A percentile compares a stretch with the other conserved stretches of the same genome.
These are phyloP conservation scores for Mycena sanguinolenta DNA, from an alignment of 768 basidiomycete species.

Conservation along the genomic window DNA sequence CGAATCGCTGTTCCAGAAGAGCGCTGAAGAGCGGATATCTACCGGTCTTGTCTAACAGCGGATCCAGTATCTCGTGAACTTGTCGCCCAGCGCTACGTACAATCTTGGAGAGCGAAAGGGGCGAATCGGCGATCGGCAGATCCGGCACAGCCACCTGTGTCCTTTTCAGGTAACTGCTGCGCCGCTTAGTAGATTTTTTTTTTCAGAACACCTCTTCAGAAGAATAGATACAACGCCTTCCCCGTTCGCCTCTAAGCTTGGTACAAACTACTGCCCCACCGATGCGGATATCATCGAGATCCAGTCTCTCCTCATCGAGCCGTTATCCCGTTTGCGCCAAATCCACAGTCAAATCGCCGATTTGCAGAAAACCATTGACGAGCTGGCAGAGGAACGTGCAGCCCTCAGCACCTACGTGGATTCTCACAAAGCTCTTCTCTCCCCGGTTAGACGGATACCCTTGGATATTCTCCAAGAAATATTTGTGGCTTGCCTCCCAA, in stretches of 20 bases:
- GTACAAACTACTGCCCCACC: constrained; percentile 16
- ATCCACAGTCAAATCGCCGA: constrained; percentile 5
- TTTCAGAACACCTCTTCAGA: too few relatives aligned
- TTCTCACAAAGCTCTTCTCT: constrained; percentile 39
- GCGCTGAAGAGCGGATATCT: too few relatives aligned
- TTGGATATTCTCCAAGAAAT: constrained; percentile 43
- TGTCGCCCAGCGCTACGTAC: too few relatives aligned
- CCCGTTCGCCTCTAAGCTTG: constrained; percentile 16
- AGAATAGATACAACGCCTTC: constrained; percentile 1
- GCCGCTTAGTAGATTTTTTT: too few relatives aligned
- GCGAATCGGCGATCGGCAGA: too few relatives aligned
- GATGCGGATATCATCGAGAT: constrained; percentile 15
- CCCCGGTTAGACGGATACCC: constrained; percentile 41
- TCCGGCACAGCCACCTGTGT: too few relatives aligned
- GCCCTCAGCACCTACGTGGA: constrained; percentile 18
- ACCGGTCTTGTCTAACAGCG: too few relatives aligned
- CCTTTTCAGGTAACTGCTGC: too few relatives aligned
- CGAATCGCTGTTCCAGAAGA: too few relatives aligned
- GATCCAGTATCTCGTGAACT: too few relatives aligned
- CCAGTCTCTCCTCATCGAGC: constrained; percentile 7
- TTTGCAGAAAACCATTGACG: constrained; percentile 5
- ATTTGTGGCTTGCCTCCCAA: constrained; percentile 41
- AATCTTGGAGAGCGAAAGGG: too few relatives aligned
- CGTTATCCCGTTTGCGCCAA: neutral
- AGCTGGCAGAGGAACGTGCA: constrained; percentile 9